Conservation (phyloP, 2,329 filamentous ascomycete species). For the Trichothecium sympodiale region DNA sequence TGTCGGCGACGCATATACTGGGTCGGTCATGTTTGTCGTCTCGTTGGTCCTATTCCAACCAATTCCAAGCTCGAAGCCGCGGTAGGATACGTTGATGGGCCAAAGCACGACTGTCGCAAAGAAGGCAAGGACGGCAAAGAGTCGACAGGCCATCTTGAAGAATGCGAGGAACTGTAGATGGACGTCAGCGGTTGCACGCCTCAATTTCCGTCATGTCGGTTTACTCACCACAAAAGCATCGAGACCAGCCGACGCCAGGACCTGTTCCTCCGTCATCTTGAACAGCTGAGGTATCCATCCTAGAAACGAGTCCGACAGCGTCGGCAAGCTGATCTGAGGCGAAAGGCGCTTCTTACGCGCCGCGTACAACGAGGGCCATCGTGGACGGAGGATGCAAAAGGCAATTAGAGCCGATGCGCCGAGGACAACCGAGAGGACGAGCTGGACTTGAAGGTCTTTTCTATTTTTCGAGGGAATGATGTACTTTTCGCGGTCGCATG, state of each 20-base stretch:
- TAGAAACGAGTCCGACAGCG: conserved; percentile 73
- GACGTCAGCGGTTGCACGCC: not conserved
- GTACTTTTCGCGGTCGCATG: conserved; percentile 12
- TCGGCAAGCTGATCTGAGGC: conserved; percentile 51
- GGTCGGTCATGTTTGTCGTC: conserved; percentile 2
- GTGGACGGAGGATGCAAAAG: conserved; percentile 75
- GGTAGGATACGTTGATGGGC: conserved; percentile 69
- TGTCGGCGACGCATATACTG: conserved; percentile 5
- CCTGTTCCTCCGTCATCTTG: conserved; percentile 76
- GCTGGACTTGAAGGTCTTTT: conserved; percentile 50
- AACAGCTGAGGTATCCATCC: conserved; percentile 89
- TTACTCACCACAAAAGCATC: conserved; percentile 78
- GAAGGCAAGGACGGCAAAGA: conserved; percentile 69
- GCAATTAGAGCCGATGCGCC: conserved; percentile 61
- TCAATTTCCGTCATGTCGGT: not conserved
- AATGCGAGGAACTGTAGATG: conserved; percentile 66
- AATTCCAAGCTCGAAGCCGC: conserved; percentile 5
- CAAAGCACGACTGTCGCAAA: conserved; percentile 72
- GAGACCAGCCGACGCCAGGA: conserved; percentile 79
- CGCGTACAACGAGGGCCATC: conserved; percentile 86
- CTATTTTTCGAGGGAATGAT: conserved; percentile 11
- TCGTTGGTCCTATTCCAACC: conserved; percentile 1
- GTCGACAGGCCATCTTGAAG: conserved; percentile 87
- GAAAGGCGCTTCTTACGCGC: conserved; percentile 71
- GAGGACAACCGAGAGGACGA: conserved; percentile 59